A percentile compares a stretch with the other conserved stretches of the same genome.
Evolutionary conservation across 441 rosid species (phyloP).

Genomic region (Caryocar brasiliense): DNA sequence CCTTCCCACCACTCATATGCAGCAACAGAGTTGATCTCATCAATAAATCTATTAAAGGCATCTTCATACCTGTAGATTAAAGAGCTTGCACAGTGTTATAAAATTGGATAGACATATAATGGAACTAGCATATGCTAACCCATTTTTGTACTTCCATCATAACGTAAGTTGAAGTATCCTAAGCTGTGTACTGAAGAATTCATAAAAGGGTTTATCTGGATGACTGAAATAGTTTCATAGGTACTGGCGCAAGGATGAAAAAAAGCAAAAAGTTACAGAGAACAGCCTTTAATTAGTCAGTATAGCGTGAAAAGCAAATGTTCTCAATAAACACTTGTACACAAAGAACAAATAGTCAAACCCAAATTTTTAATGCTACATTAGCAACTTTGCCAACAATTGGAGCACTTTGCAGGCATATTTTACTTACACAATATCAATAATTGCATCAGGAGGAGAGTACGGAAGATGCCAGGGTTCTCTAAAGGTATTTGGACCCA

Average conservation of each 20-base stretch:
- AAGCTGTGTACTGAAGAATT: background rate
- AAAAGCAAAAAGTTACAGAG: too few relatives aligned
- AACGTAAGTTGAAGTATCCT: background rate
- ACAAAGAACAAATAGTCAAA: too few relatives aligned
- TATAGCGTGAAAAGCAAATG: too few relatives aligned
- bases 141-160: background rate
- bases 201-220: background rate
- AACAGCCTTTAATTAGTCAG: too few relatives aligned
- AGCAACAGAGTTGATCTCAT: conserved; percentile 89
- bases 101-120: conserved; percentile 3
- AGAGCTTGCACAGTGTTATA: conserved; percentile 12
- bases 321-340: too few relatives aligned
- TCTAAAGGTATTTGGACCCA: conserved; percentile 95
- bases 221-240: too few relatives aligned
- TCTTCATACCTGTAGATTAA: conserved; percentile 73
- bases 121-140: conserved; percentile 4
- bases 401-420: background rate
- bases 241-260: too few relatives aligned
- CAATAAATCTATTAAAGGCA: conserved; percentile 92
- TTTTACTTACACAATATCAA: conserved; percentile 81
- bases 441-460: conserved; percentile 83
- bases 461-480: conserved; percentile 99
- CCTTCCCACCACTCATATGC: conserved; percentile 99
- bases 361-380: too few relatives aligned
- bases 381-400: conserved; percentile 8